A percentile compares a stretch with the other conserved stretches of the same genome.
These are phyloP conservation scores for Monilinia vaccinii-corymbosi DNA, from an alignment of 2,329 filamentous ascomycete genomes.

Conservation along the genomic window DNA sequence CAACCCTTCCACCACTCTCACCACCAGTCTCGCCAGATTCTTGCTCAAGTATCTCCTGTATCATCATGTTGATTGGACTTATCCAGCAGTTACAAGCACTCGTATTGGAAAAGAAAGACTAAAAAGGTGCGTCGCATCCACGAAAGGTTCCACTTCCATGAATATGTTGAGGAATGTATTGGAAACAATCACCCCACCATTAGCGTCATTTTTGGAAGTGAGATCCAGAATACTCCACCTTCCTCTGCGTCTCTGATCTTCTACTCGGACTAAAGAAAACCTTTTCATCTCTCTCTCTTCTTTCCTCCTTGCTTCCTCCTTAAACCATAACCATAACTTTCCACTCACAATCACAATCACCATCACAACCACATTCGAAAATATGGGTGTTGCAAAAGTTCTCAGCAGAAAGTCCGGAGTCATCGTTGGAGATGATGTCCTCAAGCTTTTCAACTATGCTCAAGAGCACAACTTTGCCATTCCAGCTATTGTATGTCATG, in stretches of 20 bases:
- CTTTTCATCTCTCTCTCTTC: neutral
- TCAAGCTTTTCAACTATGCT: conserved; percentile 77
- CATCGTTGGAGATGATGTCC: conserved; percentile 58
- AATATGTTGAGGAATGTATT: conserved; percentile 7
- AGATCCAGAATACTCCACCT: conserved; percentile 11
- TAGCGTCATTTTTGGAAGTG: conserved; percentile 12
- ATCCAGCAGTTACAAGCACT: neutral
- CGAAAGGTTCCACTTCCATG: neutral
- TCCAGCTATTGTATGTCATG: conserved; percentile 58
- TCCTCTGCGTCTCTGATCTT: neutral
- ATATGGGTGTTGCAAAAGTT: conserved; percentile 41
- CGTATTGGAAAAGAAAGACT: neutral
- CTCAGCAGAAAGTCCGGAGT: conserved; percentile 56
- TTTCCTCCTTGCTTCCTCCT: too few species aligned
- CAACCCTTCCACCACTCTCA: too few species aligned
- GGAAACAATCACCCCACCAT: conserved; percentile 16
- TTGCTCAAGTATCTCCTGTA: neutral
- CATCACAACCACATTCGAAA: conserved; percentile 16
- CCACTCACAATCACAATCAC: neutral
- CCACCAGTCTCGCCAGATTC: neutral
- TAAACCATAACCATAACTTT: conserved; percentile 6
- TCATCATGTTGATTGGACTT: too few species aligned
- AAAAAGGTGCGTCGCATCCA: neutral
- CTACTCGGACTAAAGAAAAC: conserved; percentile 8
- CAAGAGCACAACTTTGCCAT: conserved; percentile 84